Evolutionary conservation across 2,329 filamentous ascomycete species (phyloP).

Genomic region (Onygenales sp.): DNA sequence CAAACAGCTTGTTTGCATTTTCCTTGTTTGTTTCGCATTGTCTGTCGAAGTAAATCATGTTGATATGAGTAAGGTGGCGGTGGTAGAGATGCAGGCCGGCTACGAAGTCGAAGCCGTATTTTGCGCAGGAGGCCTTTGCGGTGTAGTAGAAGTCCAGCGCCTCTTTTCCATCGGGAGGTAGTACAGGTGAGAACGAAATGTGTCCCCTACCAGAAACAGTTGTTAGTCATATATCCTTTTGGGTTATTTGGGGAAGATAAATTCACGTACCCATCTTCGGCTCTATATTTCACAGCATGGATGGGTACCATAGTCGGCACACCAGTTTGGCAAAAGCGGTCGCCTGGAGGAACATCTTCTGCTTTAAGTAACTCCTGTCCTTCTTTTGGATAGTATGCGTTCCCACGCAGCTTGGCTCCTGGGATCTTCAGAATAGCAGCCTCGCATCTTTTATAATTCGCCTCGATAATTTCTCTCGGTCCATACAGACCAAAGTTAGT

Average conservation of each 20-base stretch:
- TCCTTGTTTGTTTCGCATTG: not conserved
- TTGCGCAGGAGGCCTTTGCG: not conserved
- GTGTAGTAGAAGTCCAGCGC: constrained; percentile 3
- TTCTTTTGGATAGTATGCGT: not conserved
- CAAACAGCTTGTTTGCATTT: constrained; percentile 4
- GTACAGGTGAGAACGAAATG: constrained; percentile 8
- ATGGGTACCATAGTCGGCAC: not conserved
- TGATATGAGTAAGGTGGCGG: constrained; percentile 3
- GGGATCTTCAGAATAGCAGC: not conserved
- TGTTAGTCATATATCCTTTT: not conserved
- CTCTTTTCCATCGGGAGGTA: constrained; percentile 4
- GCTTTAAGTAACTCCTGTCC: not conserved
- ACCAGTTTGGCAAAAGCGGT: not conserved
- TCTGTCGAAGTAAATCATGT: constrained; percentile 5
- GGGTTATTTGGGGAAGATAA: not conserved
- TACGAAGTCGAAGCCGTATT: constrained; percentile 3
- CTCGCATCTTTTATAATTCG: not conserved
- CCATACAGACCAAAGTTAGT: not conserved
- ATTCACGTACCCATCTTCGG: not conserved
- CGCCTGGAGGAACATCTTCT: not conserved
- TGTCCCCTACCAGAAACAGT: constrained; percentile 2
- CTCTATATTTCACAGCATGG: not conserved
- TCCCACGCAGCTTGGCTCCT: not conserved
- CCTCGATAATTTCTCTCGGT: not conserved
- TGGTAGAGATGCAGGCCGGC: not conserved